Base-by-base conservation (phyloP, 768 basidiomycete species). In the Boletus rubropictus region DNA sequence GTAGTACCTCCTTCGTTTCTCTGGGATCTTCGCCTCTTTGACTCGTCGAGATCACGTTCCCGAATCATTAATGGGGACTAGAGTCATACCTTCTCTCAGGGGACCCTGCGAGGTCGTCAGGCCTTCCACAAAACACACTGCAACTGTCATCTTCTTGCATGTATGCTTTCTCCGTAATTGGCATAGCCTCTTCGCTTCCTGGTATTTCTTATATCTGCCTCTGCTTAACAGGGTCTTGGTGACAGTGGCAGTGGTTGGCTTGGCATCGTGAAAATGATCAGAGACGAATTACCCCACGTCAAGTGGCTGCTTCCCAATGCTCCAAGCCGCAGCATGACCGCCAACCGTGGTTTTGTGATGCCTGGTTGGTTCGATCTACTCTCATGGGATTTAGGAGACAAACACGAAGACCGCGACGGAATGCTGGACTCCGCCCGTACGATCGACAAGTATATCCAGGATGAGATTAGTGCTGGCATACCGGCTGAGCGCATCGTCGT, bases 91-190 rank as follows among this genome's bases (percentile, higher is more conserved):
- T 38, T 53, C 53, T 24, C 47, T 51, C 39, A 50, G 45, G 58
- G 44, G 63, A 20, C 58, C 63, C 18, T 75, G 62, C 63, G 64
- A 84, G 52, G 70, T 74, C 25, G 71, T 86, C 25, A 70, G 76
- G 31, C 72, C 88, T 10, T 60, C 70, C 34, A 59, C 70, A 32
- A 80, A 76, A 53, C 92, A 95, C 66, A 83, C 87, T 7, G 88
- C 89, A 7, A 92, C 89, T 0, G 80, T 95, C 53, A 85, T 95
- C 58, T 91, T 95, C 64, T 69, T 91, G 33, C 93, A 96, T 76
- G 91, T 91, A 64, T 58, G 86, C 44, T 37, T 40, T 42, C 14
- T 33, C 28, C 17, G 14, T 36, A 27, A 35, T 21, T 22, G 11
- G 3, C 4, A n/a, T 38, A 22, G 11, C 25, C 27, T 55, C 49